Percentiles rank a stretch among this genome's conserved stretches.
These are phyloP conservation scores for Melaleuca alternifolia DNA, from an alignment of 345 rosid genomes.

Conservation along the genomic window DNA sequence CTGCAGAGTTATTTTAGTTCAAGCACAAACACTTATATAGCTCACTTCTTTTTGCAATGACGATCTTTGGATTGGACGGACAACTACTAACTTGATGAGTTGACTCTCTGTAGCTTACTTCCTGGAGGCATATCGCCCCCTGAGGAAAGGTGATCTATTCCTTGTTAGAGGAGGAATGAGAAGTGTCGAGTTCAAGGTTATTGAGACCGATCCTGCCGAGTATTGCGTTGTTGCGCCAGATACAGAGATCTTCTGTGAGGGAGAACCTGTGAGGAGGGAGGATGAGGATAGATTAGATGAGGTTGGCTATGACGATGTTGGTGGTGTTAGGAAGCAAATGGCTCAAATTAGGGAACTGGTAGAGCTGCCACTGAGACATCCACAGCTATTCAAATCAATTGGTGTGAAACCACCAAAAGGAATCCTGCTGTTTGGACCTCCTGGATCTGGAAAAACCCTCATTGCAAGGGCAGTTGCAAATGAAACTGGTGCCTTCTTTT, in stretches of 20 bases:
- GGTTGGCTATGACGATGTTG: constrained; percentile 95
- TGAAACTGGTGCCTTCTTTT: constrained; percentile 96
- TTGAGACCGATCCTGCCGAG: constrained; percentile 83
- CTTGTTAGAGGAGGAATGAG: constrained; percentile 99
- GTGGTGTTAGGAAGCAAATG: constrained; percentile 98
- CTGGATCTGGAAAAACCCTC: constrained; percentile 81
- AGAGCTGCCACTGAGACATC: constrained; percentile 93
- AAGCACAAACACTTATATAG: not conserved
- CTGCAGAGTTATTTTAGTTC: not conserved
- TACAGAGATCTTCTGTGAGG: constrained; percentile 96
- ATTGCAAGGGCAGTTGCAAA: constrained; percentile 97
- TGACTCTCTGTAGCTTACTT: constrained; percentile 63
- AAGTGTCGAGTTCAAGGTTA: constrained; percentile 85
- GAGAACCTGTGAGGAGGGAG: constrained; percentile 89
- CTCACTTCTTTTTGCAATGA: not conserved
- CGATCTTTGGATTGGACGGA: constrained; percentile 3
- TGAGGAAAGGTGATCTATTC: constrained; percentile 88
- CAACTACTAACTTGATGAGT: not conserved
- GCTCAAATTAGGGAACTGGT: constrained; percentile 94
- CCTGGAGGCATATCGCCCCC: constrained; percentile 88
- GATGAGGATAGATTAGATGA: constrained; percentile 92
- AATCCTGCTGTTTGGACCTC: constrained; percentile 78
- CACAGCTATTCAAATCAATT: constrained; percentile 88
- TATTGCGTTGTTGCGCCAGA: constrained; percentile 97
- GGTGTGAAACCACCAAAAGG: constrained; percentile 99